These are phyloP conservation scores for Acarospora socialis DNA, from an alignment of 2,329 filamentous ascomycete genomes.

Conservation along the genomic window DNA sequence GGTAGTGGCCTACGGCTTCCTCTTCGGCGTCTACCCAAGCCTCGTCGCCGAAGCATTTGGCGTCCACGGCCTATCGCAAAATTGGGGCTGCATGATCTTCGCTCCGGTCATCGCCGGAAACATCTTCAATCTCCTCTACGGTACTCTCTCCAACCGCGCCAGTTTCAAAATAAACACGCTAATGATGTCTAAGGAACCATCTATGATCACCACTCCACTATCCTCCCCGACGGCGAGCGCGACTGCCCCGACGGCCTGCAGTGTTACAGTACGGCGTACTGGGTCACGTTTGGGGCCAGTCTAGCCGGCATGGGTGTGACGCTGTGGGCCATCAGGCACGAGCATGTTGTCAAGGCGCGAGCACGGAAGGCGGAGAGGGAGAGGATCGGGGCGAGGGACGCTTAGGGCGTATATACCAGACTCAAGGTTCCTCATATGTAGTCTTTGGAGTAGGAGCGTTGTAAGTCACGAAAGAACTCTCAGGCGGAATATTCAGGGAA, in stretches of 20 bases:
- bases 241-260: conserved; percentile 62
- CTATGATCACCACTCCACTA: conserved; percentile 64
- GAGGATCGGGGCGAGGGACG: too few relatives aligned
- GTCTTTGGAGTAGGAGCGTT: too few relatives aligned
- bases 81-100: conserved; percentile 92
- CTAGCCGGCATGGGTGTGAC: conserved; percentile 53
- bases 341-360: conserved; percentile 24
- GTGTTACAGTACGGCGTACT: conserved; percentile 73
- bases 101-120: conserved; percentile 80
- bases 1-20: conserved; percentile 66
- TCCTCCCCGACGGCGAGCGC: conserved; percentile 53
- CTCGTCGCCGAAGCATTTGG: conserved; percentile 85
- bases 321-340: conserved; percentile 53
- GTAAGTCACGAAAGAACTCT: too few relatives aligned
- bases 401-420: too few relatives aligned
- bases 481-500: too few relatives aligned
- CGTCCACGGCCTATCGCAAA: conserved; percentile 75
- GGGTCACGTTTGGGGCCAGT: conserved; percentile 60
- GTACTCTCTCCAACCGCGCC: conserved; percentile 24
- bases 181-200: too few relatives aligned
- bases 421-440: too few relatives aligned
- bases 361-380: conserved; percentile 22
- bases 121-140: conserved; percentile 86
- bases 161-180: too few relatives aligned
- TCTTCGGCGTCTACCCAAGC: conserved; percentile 89